Conservation (phyloP, 192 early-diverging fungal genomes). For the Glomus cerebriforme region DNA sequence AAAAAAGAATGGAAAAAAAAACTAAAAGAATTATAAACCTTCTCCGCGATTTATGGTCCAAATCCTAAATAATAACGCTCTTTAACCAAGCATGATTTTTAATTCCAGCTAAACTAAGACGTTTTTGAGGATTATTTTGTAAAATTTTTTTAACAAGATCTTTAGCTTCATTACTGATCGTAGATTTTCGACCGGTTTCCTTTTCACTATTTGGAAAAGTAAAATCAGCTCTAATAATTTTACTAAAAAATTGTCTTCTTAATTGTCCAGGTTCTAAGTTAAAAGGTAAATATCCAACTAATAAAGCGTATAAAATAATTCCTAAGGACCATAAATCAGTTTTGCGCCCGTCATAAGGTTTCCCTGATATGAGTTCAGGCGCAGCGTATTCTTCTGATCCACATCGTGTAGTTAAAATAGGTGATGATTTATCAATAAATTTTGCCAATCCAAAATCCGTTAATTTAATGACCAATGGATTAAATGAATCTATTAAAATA, state of each 20-base stretch:
- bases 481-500: slow-evolving; percentile 42
- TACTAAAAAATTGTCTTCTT: slow-evolving; percentile 56
- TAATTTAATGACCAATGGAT: slow-evolving; percentile 51
- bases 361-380: slow-evolving; percentile 66
- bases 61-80: background rate
- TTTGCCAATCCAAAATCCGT: slow-evolving; percentile 68
- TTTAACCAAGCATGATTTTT: slow-evolving; percentile 53
- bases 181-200: background rate
- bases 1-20: no score
- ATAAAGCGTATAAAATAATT: slow-evolving; percentile 72
- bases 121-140: slow-evolving; percentile 44
- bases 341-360: slow-evolving; percentile 66
- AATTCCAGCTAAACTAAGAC: slow-evolving; percentile 45
- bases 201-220: slow-evolving; percentile 51
- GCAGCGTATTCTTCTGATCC: slow-evolving; percentile 79
- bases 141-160: slow-evolving; percentile 54
- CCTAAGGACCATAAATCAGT: slow-evolving; percentile 85
- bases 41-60: no score
- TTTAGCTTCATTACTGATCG: slow-evolving; percentile 46
- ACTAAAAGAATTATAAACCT: no score
- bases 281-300: slow-evolving; percentile 79
- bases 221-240: slow-evolving; percentile 63
- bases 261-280: slow-evolving; percentile 59
- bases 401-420: slow-evolving; percentile 59
- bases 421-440: slow-evolving; percentile 47